A percentile compares a stretch with the other conserved stretches of the same genome.
phyloP scores from a whole-genome alignment of 1,284 basidiomycete species.

The Megacollybia platyphylla region DNA sequence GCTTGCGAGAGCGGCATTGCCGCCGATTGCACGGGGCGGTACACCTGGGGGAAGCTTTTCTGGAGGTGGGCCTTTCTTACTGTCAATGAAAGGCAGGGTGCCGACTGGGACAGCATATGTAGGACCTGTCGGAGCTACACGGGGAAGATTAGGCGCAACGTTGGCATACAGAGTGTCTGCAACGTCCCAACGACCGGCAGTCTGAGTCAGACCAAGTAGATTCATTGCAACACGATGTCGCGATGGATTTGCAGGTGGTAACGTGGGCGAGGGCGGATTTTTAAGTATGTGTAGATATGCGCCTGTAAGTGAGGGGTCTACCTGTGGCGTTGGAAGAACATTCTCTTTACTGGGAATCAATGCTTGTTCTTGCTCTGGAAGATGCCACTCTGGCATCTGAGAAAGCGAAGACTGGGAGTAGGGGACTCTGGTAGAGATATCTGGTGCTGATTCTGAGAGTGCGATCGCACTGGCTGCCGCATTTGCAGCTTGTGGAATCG shows the following conservation, averaged over 20 bases:
- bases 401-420: slow-evolving; percentile 58
- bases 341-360: slow-evolving; percentile 9
- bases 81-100: slow-evolving; percentile 12
- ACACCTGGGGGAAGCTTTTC: slow-evolving; percentile 38
- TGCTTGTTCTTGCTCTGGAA: slow-evolving; percentile 28
- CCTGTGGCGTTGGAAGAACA: slow-evolving; percentile 28
- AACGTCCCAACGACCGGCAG: slow-evolving; percentile 50
- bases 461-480: slow-evolving; percentile 29
- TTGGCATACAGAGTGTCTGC: slow-evolving; percentile 50
- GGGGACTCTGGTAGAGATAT: slow-evolving; percentile 56
- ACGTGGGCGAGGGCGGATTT: slow-evolving; percentile 33
- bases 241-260: slow-evolving; percentile 31
- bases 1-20: slow-evolving; percentile 36
- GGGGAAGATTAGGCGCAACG: slow-evolving; percentile 41
- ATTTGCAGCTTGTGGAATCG: slow-evolving; percentile 7
- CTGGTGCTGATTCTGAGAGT: slow-evolving; percentile 34
- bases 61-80: slow-evolving; percentile 23
- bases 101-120: slow-evolving; percentile 36
- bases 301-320: slow-evolving; percentile 46
- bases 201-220: slow-evolving; percentile 42
- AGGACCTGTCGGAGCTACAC: slow-evolving; percentile 41
- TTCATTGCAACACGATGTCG: slow-evolving; percentile 62
- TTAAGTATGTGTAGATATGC: slow-evolving; percentile 67
- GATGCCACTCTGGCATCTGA: slow-evolving; percentile 48
- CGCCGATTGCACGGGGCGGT: slow-evolving; percentile 37